These are phyloP conservation scores for Fusarium sp. DNA, from an alignment of 2,329 filamentous ascomycete species.

Conservation along the genomic window DNA sequence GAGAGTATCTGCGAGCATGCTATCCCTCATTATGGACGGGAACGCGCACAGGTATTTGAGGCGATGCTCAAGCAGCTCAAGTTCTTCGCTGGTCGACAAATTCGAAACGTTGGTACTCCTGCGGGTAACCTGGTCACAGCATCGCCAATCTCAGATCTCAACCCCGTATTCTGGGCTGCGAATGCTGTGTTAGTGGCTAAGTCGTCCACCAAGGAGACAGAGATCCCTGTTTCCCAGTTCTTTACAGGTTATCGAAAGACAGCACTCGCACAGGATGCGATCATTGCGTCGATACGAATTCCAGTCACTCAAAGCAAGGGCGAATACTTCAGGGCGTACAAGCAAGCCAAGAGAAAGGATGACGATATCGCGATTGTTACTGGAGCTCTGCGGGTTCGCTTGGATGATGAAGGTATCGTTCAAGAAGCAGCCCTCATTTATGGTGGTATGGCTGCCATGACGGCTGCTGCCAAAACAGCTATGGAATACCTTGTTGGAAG, in stretches of 20 bases:
- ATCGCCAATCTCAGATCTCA: conserved; percentile 95
- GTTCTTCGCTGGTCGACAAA: conserved; percentile 95
- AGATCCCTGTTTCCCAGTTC: conserved; percentile 92
- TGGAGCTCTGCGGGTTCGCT: conserved; percentile 78
- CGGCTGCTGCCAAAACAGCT: conserved; percentile 84
- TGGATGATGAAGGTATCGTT: conserved; percentile 76
- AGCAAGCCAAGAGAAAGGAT: conserved; percentile 96
- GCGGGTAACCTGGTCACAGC: conserved; percentile 95
- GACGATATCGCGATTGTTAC: conserved; percentile 99
- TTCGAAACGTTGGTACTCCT: conserved; percentile 96
- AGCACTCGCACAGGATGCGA: conserved; percentile 80
- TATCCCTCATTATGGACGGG: conserved; percentile 78
- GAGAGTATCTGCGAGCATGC: conserved; percentile 86
- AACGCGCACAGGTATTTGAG: conserved; percentile 81
- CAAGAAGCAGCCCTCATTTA: conserved; percentile 84
- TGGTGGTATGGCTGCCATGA: conserved; percentile 94
- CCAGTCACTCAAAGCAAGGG: conserved; percentile 78
- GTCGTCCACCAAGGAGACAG: conserved; percentile 75
- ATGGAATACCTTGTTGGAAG: conserved; percentile 80
- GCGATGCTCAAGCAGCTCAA: conserved; percentile 93
- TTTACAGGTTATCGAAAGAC: conserved; percentile 93
- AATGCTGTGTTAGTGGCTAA: conserved; percentile 85
- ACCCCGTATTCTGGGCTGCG: conserved; percentile 90
- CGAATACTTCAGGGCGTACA: conserved; percentile 90
- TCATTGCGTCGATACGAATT: conserved; percentile 89